phyloP scores from a whole-genome alignment of 2,329 filamentous ascomycete genomes.

The Capronia epimyces region DNA sequence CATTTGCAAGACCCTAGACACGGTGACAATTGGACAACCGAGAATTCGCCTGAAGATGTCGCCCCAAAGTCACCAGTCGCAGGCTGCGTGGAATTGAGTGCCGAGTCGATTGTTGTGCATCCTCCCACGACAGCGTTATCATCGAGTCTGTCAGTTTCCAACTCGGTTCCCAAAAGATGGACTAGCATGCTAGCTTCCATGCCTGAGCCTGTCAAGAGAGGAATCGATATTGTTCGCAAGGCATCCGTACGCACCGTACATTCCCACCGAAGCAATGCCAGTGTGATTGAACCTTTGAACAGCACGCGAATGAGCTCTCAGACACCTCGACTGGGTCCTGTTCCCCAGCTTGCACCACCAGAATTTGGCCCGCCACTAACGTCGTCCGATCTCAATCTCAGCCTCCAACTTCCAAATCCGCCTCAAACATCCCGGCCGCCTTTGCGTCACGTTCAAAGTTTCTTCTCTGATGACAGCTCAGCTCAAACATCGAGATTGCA shows the following conservation, averaged over 20 bases:
- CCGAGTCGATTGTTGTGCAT: conserved; percentile 18
- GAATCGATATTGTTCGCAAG: conserved; percentile 23
- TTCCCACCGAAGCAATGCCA: conserved; percentile 26
- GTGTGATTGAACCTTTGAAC: conserved; percentile 26
- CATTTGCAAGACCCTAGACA: not conserved
- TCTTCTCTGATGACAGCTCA: conserved; percentile 39
- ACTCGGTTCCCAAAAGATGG: conserved; percentile 21
- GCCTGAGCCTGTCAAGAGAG: conserved; percentile 22
- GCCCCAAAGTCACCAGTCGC: conserved; percentile 14
- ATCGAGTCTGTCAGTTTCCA: conserved; percentile 11
- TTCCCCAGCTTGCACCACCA: conserved; percentile 23
- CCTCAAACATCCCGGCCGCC: conserved; percentile 19
- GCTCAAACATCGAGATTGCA: conserved; percentile 10
- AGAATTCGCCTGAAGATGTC: conserved; percentile 13
- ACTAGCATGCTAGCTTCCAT: conserved; percentile 25
- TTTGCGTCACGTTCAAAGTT: conserved; percentile 33
- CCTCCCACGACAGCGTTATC: conserved; percentile 7
- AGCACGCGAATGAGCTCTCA: conserved; percentile 21
- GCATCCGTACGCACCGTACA: conserved; percentile 21
- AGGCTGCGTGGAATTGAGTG: conserved; percentile 28
- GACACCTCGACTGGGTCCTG: conserved; percentile 13
- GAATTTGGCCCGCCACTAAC: conserved; percentile 26
- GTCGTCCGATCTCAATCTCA: conserved; percentile 24
- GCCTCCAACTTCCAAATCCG: conserved; percentile 24
- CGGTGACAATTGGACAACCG: conserved; percentile 19